phyloP scores from a whole-genome alignment of 208 protist species.

The Trypanosoma conorhini region DNA sequence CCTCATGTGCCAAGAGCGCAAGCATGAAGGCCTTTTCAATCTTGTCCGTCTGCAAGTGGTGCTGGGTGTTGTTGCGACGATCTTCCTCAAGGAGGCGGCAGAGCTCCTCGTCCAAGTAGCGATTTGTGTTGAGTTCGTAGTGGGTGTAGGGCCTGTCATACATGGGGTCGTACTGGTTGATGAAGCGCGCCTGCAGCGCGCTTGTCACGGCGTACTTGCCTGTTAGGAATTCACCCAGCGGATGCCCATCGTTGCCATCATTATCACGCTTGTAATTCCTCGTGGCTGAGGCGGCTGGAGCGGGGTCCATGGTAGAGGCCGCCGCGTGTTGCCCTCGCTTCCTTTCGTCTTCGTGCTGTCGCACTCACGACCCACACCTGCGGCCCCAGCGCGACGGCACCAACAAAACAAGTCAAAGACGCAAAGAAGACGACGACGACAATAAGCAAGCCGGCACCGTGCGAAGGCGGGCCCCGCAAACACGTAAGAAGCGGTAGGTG shows the following conservation, averaged over 20 bases:
- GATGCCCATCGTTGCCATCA: not conserved
- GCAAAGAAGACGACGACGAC: not conserved
- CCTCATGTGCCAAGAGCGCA: not conserved
- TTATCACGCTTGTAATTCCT: not conserved
- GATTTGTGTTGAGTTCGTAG: constrained; percentile 31
- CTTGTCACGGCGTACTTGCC: constrained; percentile 23
- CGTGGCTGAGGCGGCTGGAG: not conserved
- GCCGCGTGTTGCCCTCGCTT: not conserved
- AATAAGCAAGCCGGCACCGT: not conserved
- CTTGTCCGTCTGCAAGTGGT: constrained; percentile 43
- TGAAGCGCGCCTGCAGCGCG: constrained; percentile 44
- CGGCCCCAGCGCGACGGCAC: not conserved
- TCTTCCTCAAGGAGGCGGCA: constrained; percentile 57
- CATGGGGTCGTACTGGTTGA: constrained; percentile 50
- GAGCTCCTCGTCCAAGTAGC: constrained; percentile 55
- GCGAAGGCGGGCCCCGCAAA: too few species aligned
- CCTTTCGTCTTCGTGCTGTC: not conserved
- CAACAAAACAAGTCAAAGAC: not conserved
- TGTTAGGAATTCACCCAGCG: not conserved
- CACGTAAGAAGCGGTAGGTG: too few species aligned
- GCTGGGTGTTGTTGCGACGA: constrained; percentile 29
- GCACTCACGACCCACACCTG: not conserved
- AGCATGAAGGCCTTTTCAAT: constrained; percentile 26
- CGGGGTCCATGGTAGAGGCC: not conserved
- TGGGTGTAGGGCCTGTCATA: constrained; percentile 47